Evolutionary conservation across 2,329 filamentous ascomycete species (phyloP).

Genomic region (Microcyclosporella mali): DNA sequence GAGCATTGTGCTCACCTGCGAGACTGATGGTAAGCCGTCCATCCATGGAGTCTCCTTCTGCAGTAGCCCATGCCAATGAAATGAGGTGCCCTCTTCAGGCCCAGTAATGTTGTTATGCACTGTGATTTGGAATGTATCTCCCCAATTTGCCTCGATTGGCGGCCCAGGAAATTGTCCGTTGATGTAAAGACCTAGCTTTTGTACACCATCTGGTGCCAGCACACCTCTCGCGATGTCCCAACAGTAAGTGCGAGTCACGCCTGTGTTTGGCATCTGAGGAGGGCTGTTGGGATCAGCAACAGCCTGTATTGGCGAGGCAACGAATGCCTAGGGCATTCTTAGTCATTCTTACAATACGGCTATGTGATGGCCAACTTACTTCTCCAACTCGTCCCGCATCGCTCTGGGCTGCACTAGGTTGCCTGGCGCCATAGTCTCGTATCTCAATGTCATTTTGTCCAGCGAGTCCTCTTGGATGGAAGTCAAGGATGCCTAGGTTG

Average conservation of each 20-base stretch:
- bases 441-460: too few species aligned
- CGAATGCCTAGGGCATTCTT: too few species aligned
- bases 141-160: conserved; percentile 40
- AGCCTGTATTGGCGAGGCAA: background rate
- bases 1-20: conserved; percentile 25
- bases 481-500: too few species aligned
- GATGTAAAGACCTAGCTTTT: conserved; percentile 31
- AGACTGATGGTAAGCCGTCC: conserved; percentile 44
- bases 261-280: conserved; percentile 9
- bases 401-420: too few species aligned
- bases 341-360: too few species aligned
- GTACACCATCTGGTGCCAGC: conserved; percentile 41
- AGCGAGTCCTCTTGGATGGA: too few species aligned
- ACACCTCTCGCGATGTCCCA: conserved; percentile 4
- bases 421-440: too few species aligned
- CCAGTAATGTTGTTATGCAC: conserved; percentile 29
- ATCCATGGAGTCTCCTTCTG: conserved; percentile 48
- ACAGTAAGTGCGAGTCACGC: conserved; percentile 4
- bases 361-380: too few species aligned
- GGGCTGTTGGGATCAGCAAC: conserved; percentile 22
- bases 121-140: conserved; percentile 38
- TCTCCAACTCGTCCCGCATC: too few species aligned
- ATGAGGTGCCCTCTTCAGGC: conserved; percentile 6
- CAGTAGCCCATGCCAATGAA: conserved; percentile 46
- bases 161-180: conserved; percentile 43